Conservation (phyloP, 176 grass and related monocot genomes). For the Lolium rigidum region DNA sequence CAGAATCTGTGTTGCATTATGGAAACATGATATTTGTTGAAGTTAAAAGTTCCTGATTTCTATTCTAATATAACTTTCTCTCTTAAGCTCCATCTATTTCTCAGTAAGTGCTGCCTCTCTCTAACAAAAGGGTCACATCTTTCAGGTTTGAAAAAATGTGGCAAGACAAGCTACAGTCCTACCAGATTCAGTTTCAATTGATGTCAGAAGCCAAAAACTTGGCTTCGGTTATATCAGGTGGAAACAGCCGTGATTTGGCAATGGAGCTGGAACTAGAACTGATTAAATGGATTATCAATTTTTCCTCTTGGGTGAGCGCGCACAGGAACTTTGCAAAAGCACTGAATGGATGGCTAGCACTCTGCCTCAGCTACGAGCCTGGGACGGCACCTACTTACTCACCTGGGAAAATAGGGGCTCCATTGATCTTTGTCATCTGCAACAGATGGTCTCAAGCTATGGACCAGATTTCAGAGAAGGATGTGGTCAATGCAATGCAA, state of each 20-base stretch:
- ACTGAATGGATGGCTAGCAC: conserved; percentile 81
- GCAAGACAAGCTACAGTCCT: conserved; percentile 71
- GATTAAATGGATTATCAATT: conserved; percentile 87
- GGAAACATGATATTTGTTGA: not conserved
- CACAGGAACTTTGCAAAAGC: conserved; percentile 80
- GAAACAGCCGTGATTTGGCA: conserved; percentile 40
- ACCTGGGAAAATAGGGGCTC: conserved; percentile 69
- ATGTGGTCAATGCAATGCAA: conserved; percentile 68
- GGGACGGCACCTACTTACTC: conserved; percentile 64
- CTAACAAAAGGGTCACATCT: conserved; percentile 16
- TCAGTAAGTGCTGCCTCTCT: not conserved
- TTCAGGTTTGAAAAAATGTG: conserved; percentile 88
- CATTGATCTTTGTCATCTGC: conserved; percentile 75
- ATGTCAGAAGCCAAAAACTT: conserved; percentile 70
- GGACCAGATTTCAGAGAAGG: conserved; percentile 71
- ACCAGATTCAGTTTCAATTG: conserved; percentile 64
- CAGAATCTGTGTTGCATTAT: not conserved
- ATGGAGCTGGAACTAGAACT: conserved; percentile 83
- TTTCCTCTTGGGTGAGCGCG: conserved; percentile 76
- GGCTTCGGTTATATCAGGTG: conserved; percentile 44
- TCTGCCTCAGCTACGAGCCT: conserved; percentile 67
- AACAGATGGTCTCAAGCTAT: conserved; percentile 88
- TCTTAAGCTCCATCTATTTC: not conserved
- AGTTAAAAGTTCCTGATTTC: conserved; percentile 2
- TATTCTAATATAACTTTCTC: not conserved